These are phyloP conservation scores for Populus ilicifolia DNA, from an alignment of 345 rosid species.

Conservation along the genomic window DNA sequence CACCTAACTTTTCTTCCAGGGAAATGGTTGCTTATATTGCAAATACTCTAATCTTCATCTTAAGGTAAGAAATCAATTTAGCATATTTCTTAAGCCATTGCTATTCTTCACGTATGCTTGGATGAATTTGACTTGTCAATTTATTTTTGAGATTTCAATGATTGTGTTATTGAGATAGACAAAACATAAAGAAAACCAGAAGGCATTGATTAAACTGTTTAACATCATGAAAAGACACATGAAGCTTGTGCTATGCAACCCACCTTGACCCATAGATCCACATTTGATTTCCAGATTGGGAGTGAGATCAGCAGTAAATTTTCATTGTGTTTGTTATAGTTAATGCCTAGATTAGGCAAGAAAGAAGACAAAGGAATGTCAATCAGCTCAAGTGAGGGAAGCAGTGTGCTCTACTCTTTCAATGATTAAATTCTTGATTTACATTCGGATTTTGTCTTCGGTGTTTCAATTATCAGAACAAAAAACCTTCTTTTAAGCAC, in stretches of 20 bases:
- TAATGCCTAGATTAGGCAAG: background rate
- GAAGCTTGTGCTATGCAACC: background rate
- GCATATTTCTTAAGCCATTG: background rate
- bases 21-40: conserved; percentile 98
- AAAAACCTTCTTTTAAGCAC: background rate
- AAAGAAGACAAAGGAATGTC: background rate
- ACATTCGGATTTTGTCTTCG: background rate
- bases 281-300: background rate
- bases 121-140: background rate
- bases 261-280: background rate
- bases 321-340: background rate
- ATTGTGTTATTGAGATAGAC: background rate
- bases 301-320: background rate
- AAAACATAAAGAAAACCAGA: background rate
- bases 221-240: background rate
- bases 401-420: background rate
- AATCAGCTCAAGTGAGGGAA: background rate
- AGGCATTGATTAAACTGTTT: background rate
- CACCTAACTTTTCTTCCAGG: conserved; percentile 41
- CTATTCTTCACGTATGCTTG: background rate
- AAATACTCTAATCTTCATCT: conserved; percentile 85
- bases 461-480: background rate
- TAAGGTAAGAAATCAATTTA: conserved; percentile 56
- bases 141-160: background rate
- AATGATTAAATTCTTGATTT: background rate